phyloP scores from a whole-genome alignment of 2,329 filamentous ascomycete genomes.

The Alternaria metachromatica region DNA sequence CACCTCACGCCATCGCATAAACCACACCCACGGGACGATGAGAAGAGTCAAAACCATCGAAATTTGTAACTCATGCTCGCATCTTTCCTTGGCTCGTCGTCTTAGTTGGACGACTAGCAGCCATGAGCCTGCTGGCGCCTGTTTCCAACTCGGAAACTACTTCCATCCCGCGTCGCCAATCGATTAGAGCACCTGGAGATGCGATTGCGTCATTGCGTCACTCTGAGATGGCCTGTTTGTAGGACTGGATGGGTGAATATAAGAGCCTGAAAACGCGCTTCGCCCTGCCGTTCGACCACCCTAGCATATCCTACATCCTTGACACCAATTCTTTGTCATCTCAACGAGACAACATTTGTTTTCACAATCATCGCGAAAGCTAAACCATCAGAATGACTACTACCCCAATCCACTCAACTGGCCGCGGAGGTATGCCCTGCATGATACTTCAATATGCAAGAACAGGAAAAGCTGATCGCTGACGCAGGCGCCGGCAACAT shows the following conservation, averaged over 20 bases:
- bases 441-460: not conserved
- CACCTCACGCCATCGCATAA: constrained; percentile 45
- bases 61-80: constrained; percentile 17
- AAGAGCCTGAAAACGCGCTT: constrained; percentile 28
- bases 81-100: constrained; percentile 25
- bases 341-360: constrained; percentile 14
- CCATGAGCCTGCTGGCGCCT: constrained; percentile 21
- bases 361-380: constrained; percentile 1
- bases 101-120: constrained; percentile 24
- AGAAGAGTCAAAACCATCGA: constrained; percentile 9
- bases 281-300: constrained; percentile 4
- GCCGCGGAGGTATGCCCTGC: constrained; percentile 60
- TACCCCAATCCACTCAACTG: constrained; percentile 60
- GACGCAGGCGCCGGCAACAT: constrained; percentile 64
- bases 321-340: constrained; percentile 10
- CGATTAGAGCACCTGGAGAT: constrained; percentile 14
- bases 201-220: constrained; percentile 38
- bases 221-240: constrained; percentile 19
- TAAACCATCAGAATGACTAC: constrained; percentile 33
- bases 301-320: constrained; percentile 14
- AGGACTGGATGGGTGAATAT: constrained; percentile 41
- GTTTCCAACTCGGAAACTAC: constrained; percentile 17
- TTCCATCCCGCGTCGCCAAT: constrained; percentile 40
- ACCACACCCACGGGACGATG: constrained; percentile 19
- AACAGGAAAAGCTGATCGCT: constrained; percentile 12